Evolutionary conservation across 1,139 yeast genomes (phyloP).

Genomic region (Saccharomyces pastorianus): DNA sequence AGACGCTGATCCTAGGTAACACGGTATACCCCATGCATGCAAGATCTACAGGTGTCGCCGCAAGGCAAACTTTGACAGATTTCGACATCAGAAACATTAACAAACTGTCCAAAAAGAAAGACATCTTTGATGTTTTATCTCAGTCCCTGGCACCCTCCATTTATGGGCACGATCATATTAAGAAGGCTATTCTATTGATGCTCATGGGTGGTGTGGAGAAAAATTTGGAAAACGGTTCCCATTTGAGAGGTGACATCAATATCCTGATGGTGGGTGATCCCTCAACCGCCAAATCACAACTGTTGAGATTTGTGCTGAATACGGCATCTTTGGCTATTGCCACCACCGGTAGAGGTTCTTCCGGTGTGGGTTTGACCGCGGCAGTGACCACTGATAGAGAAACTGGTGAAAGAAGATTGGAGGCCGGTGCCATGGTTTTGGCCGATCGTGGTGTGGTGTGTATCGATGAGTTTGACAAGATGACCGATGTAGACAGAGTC

Average conservation of each 20-base stretch:
- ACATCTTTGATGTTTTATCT: constrained; percentile 71
- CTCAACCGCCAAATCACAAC: constrained; percentile 94
- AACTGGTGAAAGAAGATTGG: constrained; percentile 92
- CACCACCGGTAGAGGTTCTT: constrained; percentile 98
- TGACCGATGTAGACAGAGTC: constrained; percentile 94
- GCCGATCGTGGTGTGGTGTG: constrained; percentile 97
- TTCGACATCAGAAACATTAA: constrained; percentile 82
- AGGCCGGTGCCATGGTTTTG: constrained; percentile 99
- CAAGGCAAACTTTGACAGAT: constrained; percentile 69
- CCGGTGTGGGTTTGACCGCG: constrained; percentile 99
- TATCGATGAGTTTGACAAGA: constrained; percentile 96
- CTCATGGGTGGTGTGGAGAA: constrained; percentile 91
- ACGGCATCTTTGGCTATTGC: constrained; percentile 95
- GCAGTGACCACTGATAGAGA: constrained; percentile 96
- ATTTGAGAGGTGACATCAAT: constrained; percentile 95
- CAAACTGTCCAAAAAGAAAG: constrained; percentile 56
- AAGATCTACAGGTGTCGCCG: constrained; percentile 76
- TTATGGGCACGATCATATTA: constrained; percentile 86
- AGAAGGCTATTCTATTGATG: constrained; percentile 86
- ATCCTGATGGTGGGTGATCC: constrained; percentile 98
- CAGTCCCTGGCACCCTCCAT: constrained; percentile 92
- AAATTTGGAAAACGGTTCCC: constrained; percentile 90
- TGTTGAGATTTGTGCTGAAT: constrained; percentile 84
- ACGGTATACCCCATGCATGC: constrained; percentile 86
- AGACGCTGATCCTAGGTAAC: constrained; percentile 75